Base-by-base conservation (phyloP, 306 rosid genomes). In the Macrotyloma uniflorum region DNA sequence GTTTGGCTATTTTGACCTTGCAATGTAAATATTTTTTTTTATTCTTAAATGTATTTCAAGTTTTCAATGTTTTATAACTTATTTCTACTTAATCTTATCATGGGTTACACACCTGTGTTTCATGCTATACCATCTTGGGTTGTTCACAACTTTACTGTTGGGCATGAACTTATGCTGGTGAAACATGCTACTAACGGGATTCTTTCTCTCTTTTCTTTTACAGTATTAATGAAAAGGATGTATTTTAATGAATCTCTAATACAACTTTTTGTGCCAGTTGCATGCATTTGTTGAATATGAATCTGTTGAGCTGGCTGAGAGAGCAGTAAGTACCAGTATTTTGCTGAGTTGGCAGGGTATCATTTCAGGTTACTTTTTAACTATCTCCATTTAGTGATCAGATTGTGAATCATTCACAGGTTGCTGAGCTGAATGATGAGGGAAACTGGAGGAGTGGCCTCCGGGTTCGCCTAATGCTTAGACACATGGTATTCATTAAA, bases 281-380 rank as follows among this genome's bases (percentile, higher is more conserved):
- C 99, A 95, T 85, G 99, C 99, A 70, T 95, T 95, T 83, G 98
- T 95, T 69, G 99, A 95, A 85, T 95, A 93, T 83, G 97, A 89
- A 75, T 89, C 98, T 49, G 90, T 89, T 67, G 99, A 91, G 86
- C 82, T 92, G 84, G 99, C 98, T 20, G 99, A 95, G 90, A 95
- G 85, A 83, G 98, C 99, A 54, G 99, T 95, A 80, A 93, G 98
- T 88, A 77, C 42, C 74, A 58, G 13, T 62, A 12, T 76, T 83
- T 71, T 75, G 50, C 50, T 53, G 65, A 51, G 83, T 63, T 45
- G 46, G 63, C 78, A 47, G 54, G 30, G 73, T 62, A 74, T 28
- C 62, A 54, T 66, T 80, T 62, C 38, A 43, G 78, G 51, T 42
- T 67, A 58, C 67, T 69, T 63, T 64, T 70, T 54, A 70, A 43